phyloP scores from a whole-genome alignment of 257 asterid genomes.

The Agastache rugosa region DNA sequence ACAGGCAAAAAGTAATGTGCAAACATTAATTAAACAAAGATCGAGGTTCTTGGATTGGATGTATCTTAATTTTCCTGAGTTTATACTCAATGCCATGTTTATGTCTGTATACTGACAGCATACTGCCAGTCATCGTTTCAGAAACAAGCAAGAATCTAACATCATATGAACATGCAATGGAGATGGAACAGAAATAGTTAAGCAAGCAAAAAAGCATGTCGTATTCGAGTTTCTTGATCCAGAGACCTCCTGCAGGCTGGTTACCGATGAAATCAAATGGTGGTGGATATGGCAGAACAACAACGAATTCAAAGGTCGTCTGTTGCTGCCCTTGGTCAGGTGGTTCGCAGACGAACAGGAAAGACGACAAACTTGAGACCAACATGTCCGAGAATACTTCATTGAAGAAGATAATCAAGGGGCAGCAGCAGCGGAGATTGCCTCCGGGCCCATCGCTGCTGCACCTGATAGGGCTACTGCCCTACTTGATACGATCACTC shows the following conservation, averaged over 20 bases:
- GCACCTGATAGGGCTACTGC: constrained; percentile 33
- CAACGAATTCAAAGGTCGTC: neutral
- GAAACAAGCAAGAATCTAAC: neutral
- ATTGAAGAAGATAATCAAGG: too few relatives aligned
- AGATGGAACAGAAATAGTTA: neutral
- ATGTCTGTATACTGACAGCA: too few relatives aligned
- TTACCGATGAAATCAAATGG: neutral
- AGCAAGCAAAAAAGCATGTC: neutral
- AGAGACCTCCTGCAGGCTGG: neutral
- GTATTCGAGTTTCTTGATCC: constrained; percentile 13
- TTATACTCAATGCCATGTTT: too few relatives aligned
- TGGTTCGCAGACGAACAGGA: neutral
- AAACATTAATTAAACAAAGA: too few relatives aligned
- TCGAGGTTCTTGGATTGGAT: too few relatives aligned
- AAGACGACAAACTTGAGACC: neutral
- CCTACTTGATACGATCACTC: constrained; percentile 22
- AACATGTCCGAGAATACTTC: neutral
- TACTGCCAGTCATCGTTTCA: neutral
- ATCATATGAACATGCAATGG: neutral
- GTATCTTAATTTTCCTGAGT: too few relatives aligned
- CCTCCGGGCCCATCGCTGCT: constrained; percentile 41
- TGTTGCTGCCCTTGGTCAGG: constrained; percentile 3
- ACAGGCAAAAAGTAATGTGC: too few relatives aligned
- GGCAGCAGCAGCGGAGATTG: neutral
- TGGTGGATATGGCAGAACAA: neutral